Conservation (phyloP, 495 filamentous ascomycete species). For the Penicillium flavigenum region DNA sequence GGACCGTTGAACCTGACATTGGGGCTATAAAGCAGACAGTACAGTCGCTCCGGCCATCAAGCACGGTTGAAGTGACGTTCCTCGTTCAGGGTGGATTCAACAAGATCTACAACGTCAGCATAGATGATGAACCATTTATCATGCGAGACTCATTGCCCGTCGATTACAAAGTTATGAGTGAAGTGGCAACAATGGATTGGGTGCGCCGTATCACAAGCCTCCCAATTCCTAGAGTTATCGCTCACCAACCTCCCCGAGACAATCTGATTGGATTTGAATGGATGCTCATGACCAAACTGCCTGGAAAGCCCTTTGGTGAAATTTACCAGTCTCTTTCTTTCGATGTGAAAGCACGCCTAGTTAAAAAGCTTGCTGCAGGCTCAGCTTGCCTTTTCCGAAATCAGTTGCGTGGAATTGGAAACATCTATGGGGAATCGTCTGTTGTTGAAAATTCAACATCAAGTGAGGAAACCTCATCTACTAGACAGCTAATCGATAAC, state of each 20-base stretch:
- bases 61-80: slow-evolving; percentile 7
- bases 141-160: slow-evolving; percentile 57
- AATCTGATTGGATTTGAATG: slow-evolving; percentile 59
- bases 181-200: slow-evolving; percentile 55
- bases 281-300: slow-evolving; percentile 54
- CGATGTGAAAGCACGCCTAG: slow-evolving; percentile 8
- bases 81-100: slow-evolving; percentile 15
- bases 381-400: not conserved
- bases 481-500: not conserved
- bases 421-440: slow-evolving; percentile 4
- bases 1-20: slow-evolving; percentile 7
- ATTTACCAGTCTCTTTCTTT: slow-evolving; percentile 40
- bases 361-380: not conserved
- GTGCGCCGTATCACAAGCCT: slow-evolving; percentile 46
- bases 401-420: slow-evolving; percentile 14
- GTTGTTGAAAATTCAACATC: not conserved
- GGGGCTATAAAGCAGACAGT: slow-evolving; percentile 12
- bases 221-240: slow-evolving; percentile 51
- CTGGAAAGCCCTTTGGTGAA: slow-evolving; percentile 41
- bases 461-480: not conserved
- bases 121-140: slow-evolving; percentile 27
- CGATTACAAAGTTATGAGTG: slow-evolving; percentile 53
- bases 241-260: slow-evolving; percentile 43
- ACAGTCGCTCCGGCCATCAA: slow-evolving; percentile 9
- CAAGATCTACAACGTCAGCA: slow-evolving; percentile 12